Evolutionary conservation across 306 rosid species (phyloP).

Genomic region (Glycine soja): DNA sequence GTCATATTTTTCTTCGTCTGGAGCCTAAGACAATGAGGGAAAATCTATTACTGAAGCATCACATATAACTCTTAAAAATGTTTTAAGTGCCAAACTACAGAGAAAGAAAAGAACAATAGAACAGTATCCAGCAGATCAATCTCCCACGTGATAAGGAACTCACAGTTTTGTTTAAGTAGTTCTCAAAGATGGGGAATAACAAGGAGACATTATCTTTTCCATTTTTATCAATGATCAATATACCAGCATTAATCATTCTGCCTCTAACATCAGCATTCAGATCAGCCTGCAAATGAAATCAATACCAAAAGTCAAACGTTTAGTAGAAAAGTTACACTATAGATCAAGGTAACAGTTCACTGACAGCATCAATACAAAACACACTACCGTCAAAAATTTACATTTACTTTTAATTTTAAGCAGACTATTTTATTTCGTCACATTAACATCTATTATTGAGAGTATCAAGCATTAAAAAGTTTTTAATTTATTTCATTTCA

Average conservation of each 20-base stretch:
- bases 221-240: constrained; percentile 92
- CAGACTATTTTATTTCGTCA: background rate
- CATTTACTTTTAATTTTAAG: background rate
- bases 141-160: constrained; percentile 38
- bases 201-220: constrained; percentile 85
- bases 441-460: constrained; percentile 8
- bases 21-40: constrained; percentile 57
- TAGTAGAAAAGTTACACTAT: background rate
- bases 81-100: constrained; percentile 8
- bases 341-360: constrained; percentile 15
- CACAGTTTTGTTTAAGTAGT: constrained; percentile 91
- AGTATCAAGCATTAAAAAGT: background rate
- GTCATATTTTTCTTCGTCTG: constrained; percentile 94
- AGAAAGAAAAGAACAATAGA: background rate
- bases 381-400: constrained; percentile 10
- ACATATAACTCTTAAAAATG: constrained; percentile 1
- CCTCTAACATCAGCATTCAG: constrained; percentile 92
- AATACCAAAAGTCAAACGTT: constrained; percentile 40
- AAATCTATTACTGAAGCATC: constrained; percentile 30
- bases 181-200: constrained; percentile 95
- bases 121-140: constrained; percentile 17
- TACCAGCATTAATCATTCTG: constrained; percentile 97
- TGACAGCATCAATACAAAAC: background rate
- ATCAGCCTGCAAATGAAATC: constrained; percentile 84
- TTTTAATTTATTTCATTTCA: background rate